A percentile compares a stretch with the other conserved stretches of the same genome.
phyloP scores from a whole-genome alignment of 2,329 filamentous ascomycete genomes.

The Ceratocystis lukuohia region DNA sequence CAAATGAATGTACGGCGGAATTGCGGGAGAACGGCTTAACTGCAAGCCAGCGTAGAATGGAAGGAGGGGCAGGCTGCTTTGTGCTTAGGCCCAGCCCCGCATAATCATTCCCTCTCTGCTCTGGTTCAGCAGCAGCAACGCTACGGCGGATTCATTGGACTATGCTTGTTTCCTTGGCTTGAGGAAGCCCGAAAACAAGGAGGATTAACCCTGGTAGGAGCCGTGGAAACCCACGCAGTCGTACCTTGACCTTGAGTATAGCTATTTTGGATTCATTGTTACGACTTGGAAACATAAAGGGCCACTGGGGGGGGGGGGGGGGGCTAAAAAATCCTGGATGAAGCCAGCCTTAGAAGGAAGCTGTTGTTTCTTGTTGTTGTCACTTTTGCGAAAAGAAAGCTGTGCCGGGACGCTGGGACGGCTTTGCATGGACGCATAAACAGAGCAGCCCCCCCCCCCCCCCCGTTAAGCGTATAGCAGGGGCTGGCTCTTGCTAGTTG shows the following conservation, averaged over 20 bases:
- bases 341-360: not conserved
- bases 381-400: not conserved
- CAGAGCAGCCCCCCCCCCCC: not conserved
- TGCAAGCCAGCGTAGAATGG: not conserved
- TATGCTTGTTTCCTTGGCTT: not conserved
- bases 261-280: not conserved
- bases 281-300: not conserved
- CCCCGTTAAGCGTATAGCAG: not conserved
- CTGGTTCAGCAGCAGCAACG: not conserved
- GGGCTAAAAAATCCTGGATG: not conserved
- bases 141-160: too few species aligned
- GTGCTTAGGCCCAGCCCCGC: not conserved
- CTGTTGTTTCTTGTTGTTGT: not conserved
- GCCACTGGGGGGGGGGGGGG: not conserved
- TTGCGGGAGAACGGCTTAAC: not conserved
- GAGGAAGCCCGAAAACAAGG: not conserved
- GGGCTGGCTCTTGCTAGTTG: not conserved
- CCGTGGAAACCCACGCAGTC: not conserved
- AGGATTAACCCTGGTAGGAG: not conserved
- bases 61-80: not conserved
- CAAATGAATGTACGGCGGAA: not conserved
- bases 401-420: not conserved
- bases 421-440: constrained; percentile 3
- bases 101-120: constrained; percentile 4
- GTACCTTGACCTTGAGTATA: not conserved